A percentile compares a stretch with the other conserved stretches of the same genome.
phyloP scores from a whole-genome alignment of 2,329 filamentous ascomycete species.

The Ceratocystis eucalypticola region DNA sequence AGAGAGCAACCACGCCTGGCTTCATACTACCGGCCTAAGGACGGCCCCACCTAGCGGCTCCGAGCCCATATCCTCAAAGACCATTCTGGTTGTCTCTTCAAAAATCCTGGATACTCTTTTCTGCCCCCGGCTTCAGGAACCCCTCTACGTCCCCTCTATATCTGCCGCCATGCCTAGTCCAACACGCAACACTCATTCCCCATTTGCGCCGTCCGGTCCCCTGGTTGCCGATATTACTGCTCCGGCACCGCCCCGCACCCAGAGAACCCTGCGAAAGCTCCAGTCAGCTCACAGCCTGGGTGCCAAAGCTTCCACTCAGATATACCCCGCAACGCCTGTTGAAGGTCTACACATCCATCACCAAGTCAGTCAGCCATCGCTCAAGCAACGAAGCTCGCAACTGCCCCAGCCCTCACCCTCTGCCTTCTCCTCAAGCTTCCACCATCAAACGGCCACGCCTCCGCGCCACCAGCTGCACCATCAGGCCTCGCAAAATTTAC shows the following conservation, averaged over 20 bases:
- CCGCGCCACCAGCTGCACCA: slow-evolving; percentile 14
- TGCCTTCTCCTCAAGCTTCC: background rate
- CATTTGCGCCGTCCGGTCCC: background rate
- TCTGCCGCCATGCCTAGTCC: slow-evolving; percentile 9
- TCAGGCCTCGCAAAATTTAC: slow-evolving; percentile 12
- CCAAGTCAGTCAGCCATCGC: slow-evolving; percentile 24
- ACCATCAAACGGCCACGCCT: slow-evolving; percentile 9
- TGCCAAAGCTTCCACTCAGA: slow-evolving; percentile 37
- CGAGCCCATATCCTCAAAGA: background rate
- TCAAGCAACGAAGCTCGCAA: slow-evolving; percentile 6
- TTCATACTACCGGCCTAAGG: background rate
- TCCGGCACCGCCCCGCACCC: slow-evolving; percentile 49
- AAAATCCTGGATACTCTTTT: background rate
- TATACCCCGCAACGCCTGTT: slow-evolving; percentile 27
- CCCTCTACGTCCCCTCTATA: background rate
- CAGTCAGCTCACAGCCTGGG: slow-evolving; percentile 62
- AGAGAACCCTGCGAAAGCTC: slow-evolving; percentile 56
- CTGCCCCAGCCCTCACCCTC: slow-evolving; percentile 19
- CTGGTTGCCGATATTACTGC: slow-evolving; percentile 34
- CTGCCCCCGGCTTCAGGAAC: background rate
- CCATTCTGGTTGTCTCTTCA: background rate
- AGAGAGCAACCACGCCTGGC: too few species aligned
- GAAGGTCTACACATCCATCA: slow-evolving; percentile 36
- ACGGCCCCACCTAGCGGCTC: background rate
- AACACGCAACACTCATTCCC: slow-evolving; percentile 4